Evolutionary conservation across 768 basidiomycete species (phyloP).

Genomic region (Cytidiella melzeri): DNA sequence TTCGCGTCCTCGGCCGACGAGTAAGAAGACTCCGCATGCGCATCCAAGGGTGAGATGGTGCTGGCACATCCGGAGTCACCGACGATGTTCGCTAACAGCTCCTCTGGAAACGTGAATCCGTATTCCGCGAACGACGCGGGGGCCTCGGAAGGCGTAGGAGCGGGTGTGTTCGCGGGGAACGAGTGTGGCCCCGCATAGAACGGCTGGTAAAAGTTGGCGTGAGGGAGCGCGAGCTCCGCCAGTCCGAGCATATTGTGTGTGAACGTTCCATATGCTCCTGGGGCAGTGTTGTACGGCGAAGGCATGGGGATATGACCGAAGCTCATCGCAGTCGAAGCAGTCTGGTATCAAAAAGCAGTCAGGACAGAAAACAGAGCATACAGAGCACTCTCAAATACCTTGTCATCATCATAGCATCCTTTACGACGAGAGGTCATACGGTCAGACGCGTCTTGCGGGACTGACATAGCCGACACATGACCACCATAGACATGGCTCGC

Average conservation of each 20-base stretch:
- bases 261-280: background rate
- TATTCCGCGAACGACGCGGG: background rate
- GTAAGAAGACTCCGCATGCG: background rate
- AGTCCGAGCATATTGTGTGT: conserved; percentile 8
- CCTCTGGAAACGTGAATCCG: background rate
- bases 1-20: background rate
- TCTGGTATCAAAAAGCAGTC: too few relatives aligned
- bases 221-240: background rate
- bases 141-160: background rate
- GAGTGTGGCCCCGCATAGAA: background rate
- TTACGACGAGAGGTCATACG: conserved; percentile 1
- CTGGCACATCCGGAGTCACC: background rate
- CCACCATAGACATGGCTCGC: background rate
- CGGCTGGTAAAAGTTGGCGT: background rate
- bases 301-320: conserved; percentile 4
- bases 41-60: background rate
- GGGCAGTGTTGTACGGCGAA: background rate
- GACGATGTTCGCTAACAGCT: background rate
- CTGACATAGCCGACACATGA: background rate
- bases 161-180: background rate
- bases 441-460: background rate
- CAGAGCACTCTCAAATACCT: background rate
- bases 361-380: too few relatives aligned
- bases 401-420: background rate
- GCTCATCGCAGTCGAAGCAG: background rate